phyloP scores from a whole-genome alignment of 176 grass and related monocot genomes.

The Musa itinerans region DNA sequence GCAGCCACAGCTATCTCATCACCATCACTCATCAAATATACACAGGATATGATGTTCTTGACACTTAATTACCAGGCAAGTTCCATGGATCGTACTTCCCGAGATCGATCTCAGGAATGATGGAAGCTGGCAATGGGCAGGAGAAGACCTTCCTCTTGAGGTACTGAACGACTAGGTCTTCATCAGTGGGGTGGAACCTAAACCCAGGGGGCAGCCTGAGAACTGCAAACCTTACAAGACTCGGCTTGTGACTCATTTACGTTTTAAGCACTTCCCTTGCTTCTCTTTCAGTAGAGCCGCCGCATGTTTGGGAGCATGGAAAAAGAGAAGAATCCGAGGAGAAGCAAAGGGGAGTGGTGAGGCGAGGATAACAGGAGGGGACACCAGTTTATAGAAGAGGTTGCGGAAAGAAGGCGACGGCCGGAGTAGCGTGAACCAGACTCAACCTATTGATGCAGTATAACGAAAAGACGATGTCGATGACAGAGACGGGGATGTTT shows the following conservation, averaged over 20 bases:
- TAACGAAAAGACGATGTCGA: no score
- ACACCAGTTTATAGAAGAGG: neutral
- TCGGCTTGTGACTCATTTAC: neutral
- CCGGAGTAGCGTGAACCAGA: neutral
- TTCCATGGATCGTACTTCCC: conserved; percentile 58
- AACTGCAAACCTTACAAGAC: neutral
- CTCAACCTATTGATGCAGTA: neutral
- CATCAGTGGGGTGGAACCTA: conserved; percentile 61
- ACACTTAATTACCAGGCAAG: conserved; percentile 17
- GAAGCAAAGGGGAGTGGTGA: neutral
- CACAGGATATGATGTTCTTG: neutral
- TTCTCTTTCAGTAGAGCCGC: neutral
- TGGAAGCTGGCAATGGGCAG: conserved; percentile 37
- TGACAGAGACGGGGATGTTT: no score
- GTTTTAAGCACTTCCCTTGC: neutral
- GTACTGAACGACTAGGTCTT: conserved; percentile 63
- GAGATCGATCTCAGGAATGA: conserved; percentile 60
- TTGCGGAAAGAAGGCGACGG: neutral
- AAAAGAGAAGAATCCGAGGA: neutral
- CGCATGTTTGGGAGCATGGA: neutral
- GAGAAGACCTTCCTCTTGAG: conserved; percentile 45
- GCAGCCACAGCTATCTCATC: neutral
- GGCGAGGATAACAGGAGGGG: neutral
- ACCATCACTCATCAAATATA: neutral
- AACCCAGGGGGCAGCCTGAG: conserved; percentile 50